These are phyloP conservation scores for Cutaneotrichosporon sp. DNA, from an alignment of 1,284 basidiomycete genomes.

Conservation along the genomic window DNA sequence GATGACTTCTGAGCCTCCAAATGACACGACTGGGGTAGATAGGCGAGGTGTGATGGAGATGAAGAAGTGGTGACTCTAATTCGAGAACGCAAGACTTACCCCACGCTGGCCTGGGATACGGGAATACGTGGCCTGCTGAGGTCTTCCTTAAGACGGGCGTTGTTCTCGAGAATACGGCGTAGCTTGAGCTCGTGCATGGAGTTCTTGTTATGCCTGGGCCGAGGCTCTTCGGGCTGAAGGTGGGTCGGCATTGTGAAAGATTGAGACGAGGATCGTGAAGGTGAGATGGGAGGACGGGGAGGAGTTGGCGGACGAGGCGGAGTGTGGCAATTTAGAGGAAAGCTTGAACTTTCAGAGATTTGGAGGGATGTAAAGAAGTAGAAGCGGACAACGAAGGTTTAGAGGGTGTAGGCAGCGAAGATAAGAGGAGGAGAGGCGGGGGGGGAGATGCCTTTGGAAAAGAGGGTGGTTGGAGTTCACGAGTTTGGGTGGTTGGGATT, in stretches of 20 bases:
- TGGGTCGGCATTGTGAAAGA: neutral
- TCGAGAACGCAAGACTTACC: too few relatives aligned
- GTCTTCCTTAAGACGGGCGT: constrained; percentile 84
- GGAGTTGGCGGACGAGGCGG: neutral
- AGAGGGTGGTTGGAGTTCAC: too few relatives aligned
- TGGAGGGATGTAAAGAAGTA: neutral
- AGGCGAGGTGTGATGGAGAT: too few relatives aligned
- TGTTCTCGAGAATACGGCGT: constrained; percentile 85
- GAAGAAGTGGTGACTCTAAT: too few relatives aligned
- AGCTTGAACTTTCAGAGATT: neutral
- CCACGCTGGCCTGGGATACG: constrained; percentile 84
- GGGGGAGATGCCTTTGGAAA: too few relatives aligned
- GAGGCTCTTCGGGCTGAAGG: constrained; percentile 5
- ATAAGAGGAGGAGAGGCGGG: too few relatives aligned
- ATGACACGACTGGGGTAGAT: too few relatives aligned
- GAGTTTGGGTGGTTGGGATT: too few relatives aligned
- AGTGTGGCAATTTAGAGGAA: too few relatives aligned
- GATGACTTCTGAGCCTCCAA: too few relatives aligned
- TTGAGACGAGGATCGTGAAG: neutral
- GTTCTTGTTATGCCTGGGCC: constrained; percentile 32
- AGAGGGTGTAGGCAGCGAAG: neutral
- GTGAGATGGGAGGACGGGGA: neutral
- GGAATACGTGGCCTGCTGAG: constrained; percentile 76
- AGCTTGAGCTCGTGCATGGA: constrained; percentile 95
- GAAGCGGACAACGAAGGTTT: neutral